Evolutionary conservation across 805 yeast genomes (phyloP).

Genomic region (Jamesozyma spencerorum): DNA sequence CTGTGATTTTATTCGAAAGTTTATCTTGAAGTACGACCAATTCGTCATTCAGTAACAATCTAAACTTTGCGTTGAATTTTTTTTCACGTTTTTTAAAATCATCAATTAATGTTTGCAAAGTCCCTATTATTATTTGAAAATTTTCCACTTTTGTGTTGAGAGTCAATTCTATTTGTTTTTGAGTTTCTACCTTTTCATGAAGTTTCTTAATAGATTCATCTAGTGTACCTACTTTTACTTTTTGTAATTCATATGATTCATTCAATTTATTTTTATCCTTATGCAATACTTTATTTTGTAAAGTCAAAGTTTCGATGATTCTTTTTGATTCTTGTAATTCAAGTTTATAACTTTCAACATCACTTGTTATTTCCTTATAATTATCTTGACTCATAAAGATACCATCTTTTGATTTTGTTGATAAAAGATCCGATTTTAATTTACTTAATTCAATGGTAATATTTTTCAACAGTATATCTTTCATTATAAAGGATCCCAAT

Average conservation of each 20-base stretch:
- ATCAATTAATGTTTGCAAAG: slow-evolving; percentile 17
- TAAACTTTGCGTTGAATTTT: slow-evolving; percentile 15
- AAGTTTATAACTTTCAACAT: slow-evolving; percentile 40
- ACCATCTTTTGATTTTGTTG: slow-evolving; percentile 58
- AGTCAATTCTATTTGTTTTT: slow-evolving; percentile 11
- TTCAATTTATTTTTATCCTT: slow-evolving; percentile 25
- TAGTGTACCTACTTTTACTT: slow-evolving; percentile 18
- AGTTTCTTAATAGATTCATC: slow-evolving; percentile 19
- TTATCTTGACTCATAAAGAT: slow-evolving; percentile 52
- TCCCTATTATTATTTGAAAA: slow-evolving; percentile 13
- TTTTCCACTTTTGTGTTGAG: slow-evolving; percentile 19
- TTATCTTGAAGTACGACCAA: slow-evolving; percentile 13
- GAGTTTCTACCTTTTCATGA: slow-evolving; percentile 21
- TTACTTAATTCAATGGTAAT: slow-evolving; percentile 40
- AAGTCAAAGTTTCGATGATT: slow-evolving; percentile 32
- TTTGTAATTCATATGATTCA: slow-evolving; percentile 23
- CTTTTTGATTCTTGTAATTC: slow-evolving; percentile 41
- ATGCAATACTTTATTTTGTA: slow-evolving; percentile 29
- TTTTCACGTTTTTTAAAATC: slow-evolving; percentile 18
- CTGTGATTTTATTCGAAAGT: slow-evolving; percentile 11
- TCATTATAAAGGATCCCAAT: slow-evolving; percentile 50
- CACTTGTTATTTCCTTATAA: slow-evolving; percentile 43
- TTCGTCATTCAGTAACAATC: slow-evolving; percentile 18
- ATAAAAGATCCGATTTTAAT: slow-evolving; percentile 48
- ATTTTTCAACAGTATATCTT: slow-evolving; percentile 38